These are phyloP conservation scores for Ilex paraguariensis DNA, from an alignment of 305 asterid species.

Conservation along the genomic window DNA sequence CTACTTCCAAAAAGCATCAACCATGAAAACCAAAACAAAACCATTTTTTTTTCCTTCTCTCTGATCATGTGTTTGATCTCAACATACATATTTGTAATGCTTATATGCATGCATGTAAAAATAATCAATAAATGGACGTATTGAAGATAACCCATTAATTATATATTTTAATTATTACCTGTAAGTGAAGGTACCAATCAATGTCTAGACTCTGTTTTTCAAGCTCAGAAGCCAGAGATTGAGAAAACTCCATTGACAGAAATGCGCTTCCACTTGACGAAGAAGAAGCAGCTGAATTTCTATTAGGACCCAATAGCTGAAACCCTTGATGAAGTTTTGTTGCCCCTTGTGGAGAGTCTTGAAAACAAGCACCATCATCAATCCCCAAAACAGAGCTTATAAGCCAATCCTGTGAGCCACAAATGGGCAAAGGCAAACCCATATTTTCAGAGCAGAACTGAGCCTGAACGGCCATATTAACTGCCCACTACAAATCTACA, in stretches of 20 bases:
- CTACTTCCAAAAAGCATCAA: no score
- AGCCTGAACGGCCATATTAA: no score
- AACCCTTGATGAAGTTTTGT: not conserved
- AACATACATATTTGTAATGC: no score
- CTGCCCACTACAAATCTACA: no score
- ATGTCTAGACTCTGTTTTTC: not conserved
- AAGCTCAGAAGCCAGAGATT: not conserved
- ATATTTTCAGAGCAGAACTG: no score
- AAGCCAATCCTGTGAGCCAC: not conserved
- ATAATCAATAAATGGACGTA: no score
- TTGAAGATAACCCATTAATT: no score
- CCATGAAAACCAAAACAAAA: no score
- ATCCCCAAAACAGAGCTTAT: not conserved
- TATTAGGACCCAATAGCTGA: not conserved
- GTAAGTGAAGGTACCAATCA: not conserved
- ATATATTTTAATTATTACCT: not conserved
- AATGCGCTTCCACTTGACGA: not conserved
- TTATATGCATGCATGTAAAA: no score
- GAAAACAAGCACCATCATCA: not conserved
- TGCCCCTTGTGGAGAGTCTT: not conserved
- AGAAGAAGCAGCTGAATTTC: not conserved
- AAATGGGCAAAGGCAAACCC: not conserved
- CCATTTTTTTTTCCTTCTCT: no score
- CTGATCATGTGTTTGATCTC: no score
- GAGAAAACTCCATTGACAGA: not conserved